Conservation (phyloP, 2,329 filamentous ascomycete genomes). For the Scleromitrula shiraiana region DNA sequence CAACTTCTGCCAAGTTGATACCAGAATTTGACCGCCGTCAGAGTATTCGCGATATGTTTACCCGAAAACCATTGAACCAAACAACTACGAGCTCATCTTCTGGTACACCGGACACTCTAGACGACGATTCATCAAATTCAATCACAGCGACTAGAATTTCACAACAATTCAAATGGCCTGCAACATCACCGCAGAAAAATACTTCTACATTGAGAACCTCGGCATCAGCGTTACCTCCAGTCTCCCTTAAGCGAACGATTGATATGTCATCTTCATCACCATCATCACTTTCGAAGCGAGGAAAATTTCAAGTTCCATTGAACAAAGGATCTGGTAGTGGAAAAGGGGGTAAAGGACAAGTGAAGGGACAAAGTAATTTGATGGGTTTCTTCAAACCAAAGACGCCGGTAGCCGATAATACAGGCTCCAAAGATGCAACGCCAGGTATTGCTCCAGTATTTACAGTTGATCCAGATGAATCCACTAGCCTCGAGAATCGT, state of each 20-base stretch:
- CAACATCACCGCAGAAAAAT: not conserved
- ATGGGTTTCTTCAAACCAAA: constrained; percentile 74
- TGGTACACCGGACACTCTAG: not conserved
- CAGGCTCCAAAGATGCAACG: not conserved
- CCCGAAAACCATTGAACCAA: constrained; percentile 37
- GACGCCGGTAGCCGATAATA: not conserved
- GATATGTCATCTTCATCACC: constrained; percentile 4
- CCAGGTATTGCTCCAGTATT: not conserved
- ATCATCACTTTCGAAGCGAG: constrained; percentile 37
- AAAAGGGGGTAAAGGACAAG: constrained; percentile 38
- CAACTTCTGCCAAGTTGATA: constrained; percentile 73
- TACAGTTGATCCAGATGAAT: too few species aligned
- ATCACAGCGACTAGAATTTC: too few species aligned
- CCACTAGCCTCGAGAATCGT: not conserved
- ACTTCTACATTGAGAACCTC: not conserved
- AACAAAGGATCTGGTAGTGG: constrained; percentile 18
- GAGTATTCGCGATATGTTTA: constrained; percentile 92
- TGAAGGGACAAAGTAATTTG: constrained; percentile 38
- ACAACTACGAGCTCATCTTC: not conserved
- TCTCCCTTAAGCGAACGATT: constrained; percentile 13
- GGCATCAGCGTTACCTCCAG: not conserved
- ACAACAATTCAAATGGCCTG: not conserved
- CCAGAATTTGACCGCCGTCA: constrained; percentile 79
- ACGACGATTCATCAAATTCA: too few species aligned
- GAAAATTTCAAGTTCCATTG: constrained; percentile 34